These are phyloP conservation scores for Xylaria polymorpha DNA, from an alignment of 2,329 filamentous ascomycete species.

Conservation along the genomic window DNA sequence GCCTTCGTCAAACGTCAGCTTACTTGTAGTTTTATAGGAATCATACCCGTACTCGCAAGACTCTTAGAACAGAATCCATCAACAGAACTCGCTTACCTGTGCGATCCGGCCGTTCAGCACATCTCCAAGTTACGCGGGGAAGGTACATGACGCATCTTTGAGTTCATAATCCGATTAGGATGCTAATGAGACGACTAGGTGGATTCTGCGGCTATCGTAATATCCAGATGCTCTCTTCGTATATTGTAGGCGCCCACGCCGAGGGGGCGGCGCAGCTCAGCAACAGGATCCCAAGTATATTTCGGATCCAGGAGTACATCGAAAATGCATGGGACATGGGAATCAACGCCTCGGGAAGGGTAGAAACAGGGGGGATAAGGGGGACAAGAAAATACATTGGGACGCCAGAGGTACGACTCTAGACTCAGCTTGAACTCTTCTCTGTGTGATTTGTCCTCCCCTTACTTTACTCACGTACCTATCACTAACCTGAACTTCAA, in stretches of 20 bases:
- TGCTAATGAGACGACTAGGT: constrained; percentile 58
- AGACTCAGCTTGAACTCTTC: not conserved
- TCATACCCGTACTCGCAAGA: constrained; percentile 71
- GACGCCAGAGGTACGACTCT: constrained; percentile 77
- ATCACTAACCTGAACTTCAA: constrained; percentile 6
- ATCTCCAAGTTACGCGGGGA: constrained; percentile 85
- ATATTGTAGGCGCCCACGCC: constrained; percentile 71
- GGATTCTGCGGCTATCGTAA: constrained; percentile 96
- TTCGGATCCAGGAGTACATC: constrained; percentile 86
- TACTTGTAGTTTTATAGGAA: constrained; percentile 51
- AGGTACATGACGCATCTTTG: constrained; percentile 55
- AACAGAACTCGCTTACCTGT: constrained; percentile 81
- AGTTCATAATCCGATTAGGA: not conserved
- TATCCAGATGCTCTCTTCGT: constrained; percentile 90
- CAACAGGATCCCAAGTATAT: constrained; percentile 75
- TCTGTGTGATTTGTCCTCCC: not conserved
- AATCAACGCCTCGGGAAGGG: constrained; percentile 77
- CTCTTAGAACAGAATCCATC: constrained; percentile 72
- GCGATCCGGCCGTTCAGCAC: constrained; percentile 79
- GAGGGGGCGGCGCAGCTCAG: constrained; percentile 71
- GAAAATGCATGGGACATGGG: constrained; percentile 89
- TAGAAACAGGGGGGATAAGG: constrained; percentile 86
- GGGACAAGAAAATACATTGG: constrained; percentile 97
- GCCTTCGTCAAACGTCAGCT: not conserved
- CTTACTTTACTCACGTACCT: not conserved